Evolutionary conservation across 2,329 filamentous ascomycete species (phyloP), one percentile per base, ranked within the genome.

Genomic region (Verticillium klebahnii): DNA sequence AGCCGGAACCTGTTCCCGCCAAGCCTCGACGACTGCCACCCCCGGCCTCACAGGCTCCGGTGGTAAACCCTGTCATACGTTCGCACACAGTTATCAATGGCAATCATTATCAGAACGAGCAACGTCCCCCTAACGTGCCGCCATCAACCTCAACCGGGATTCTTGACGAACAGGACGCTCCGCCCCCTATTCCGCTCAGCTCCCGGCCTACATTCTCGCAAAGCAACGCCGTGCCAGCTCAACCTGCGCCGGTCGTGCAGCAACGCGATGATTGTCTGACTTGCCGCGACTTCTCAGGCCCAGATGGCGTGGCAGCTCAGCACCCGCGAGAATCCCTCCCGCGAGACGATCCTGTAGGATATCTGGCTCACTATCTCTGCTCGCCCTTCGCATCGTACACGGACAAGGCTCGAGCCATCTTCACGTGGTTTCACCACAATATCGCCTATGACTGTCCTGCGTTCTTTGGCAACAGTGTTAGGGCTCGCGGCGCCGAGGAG

Each of bases 371-470:
- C 59, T 85, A 90, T 59, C 84, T 98, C 23, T 96, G 92, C 62
- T 80, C 83, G 4, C 89, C 90, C 0, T 97, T 98, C 71, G 77
- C 86, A 1, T 97, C 92, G 0, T 78, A 80, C 1, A 97, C 94
- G 0, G 94, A 98, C 74, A 97, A 97, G 77, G 94, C 95, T 2
- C 85, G 95, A 32, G 92, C 88, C 2, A 91, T 99, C 63, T 98
- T 98, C 72, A 92, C 91, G 1, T 99, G 95, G 95, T 87, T 93
- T 50, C 94, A 98, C 75, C 89, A 98, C 75, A 98, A 98, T 69
- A 88, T 99, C 62, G 83, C 82, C 56, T 99, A 98, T 73, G 92
- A 98, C 72, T 86, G 87, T 0, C 82, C 85, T 31, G 84, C 88
- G 29, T 96, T 97, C 78, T 96, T 96, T 71, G 85, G 82, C 61